Evolutionary conservation across 306 rosid genomes (phyloP), one percentile per base, ranked within the genome.

Genomic region (Parietaria judaica): DNA sequence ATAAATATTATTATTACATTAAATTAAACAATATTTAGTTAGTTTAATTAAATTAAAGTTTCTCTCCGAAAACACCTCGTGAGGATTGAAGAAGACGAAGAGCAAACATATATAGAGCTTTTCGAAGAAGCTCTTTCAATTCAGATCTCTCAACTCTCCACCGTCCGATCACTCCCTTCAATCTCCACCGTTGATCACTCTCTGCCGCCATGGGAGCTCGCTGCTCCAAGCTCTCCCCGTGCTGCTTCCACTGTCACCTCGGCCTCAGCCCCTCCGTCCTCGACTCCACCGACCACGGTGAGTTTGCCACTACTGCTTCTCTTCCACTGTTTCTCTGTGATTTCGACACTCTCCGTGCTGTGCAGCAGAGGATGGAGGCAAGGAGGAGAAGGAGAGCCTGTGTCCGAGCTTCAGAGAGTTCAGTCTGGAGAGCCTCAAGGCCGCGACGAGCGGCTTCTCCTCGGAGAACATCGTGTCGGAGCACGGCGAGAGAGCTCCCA

Each of bases 401-500:
- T 80, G 87, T 80, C 86, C 86, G 10, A 75, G 74, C 76, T 86
- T 84, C 79, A 43, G 70, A 56, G 94, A 90, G 86, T 90, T 82
- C 76, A 84, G 79, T 63, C 69, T 80, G 64, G 95, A 90, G 70
- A 83, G 80, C 58, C 83, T 90, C 60, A 90, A 84, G 51, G 72
- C 58, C 54, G 90, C 94, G 35, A 84, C 97, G 56, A 43, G 63
- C 36, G 90, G 90, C 5, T 90, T 90, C 58, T 79, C 88, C 8
- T 68, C 90, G 12, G 97, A 89, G 12, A 89, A 82, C 76, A 78
- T 89, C 31, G 97, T 89, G 8, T 89, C 95, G 47, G 97, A 90
- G 81, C 97, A 90, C 70, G 97, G 97, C 15, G 88, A 84, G 63
- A 90, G 86, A 74, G 97, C 97, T 71, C 97, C 97, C 10, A 90